Conservation (phyloP, 106 monocot species). For the Dioscorea dumetorum region DNA sequence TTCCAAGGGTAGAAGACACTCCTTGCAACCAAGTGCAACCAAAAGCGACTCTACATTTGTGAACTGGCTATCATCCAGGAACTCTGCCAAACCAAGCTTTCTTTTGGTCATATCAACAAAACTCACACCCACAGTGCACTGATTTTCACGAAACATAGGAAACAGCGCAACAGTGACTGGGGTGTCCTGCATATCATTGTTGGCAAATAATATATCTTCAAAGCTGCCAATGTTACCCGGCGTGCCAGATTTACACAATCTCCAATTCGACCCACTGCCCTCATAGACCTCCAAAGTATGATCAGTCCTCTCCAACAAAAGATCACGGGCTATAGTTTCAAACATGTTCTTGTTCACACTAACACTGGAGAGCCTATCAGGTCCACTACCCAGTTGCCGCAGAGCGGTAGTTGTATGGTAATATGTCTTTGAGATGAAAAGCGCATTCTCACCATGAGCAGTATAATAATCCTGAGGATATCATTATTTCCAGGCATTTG, state of each 20-base stretch:
- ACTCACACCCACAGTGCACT: slow-evolving; percentile 71
- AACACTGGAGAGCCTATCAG: slow-evolving; percentile 72
- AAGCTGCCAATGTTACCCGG: slow-evolving; percentile 92
- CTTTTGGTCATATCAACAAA: slow-evolving; percentile 76
- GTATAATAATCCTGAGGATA: slow-evolving; percentile 86
- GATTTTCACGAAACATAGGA: slow-evolving; percentile 61
- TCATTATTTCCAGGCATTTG: too few species aligned
- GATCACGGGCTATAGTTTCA: slow-evolving; percentile 84
- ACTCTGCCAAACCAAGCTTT: slow-evolving; percentile 81
- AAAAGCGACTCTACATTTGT: slow-evolving; percentile 87
- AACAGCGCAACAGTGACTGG: slow-evolving; percentile 83
- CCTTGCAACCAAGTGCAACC: slow-evolving; percentile 95
- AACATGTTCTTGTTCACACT: slow-evolving; percentile 92
- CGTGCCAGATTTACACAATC: slow-evolving; percentile 72
- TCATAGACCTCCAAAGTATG: slow-evolving; percentile 89
- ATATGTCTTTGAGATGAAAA: slow-evolving; percentile 87
- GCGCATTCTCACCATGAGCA: slow-evolving; percentile 85
- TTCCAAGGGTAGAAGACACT: slow-evolving; percentile 78
- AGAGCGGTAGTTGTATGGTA: slow-evolving; percentile 90
- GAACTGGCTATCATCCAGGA: slow-evolving; percentile 91
- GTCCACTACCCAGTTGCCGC: slow-evolving; percentile 64
- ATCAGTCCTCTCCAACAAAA: slow-evolving; percentile 87
- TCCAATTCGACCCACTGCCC: slow-evolving; percentile 97
- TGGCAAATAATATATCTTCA: slow-evolving; percentile 97
- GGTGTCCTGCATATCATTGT: slow-evolving; percentile 98